These are phyloP conservation scores for Tulasnella sp. DNA, from an alignment of 768 basidiomycete genomes.

Conservation along the genomic window DNA sequence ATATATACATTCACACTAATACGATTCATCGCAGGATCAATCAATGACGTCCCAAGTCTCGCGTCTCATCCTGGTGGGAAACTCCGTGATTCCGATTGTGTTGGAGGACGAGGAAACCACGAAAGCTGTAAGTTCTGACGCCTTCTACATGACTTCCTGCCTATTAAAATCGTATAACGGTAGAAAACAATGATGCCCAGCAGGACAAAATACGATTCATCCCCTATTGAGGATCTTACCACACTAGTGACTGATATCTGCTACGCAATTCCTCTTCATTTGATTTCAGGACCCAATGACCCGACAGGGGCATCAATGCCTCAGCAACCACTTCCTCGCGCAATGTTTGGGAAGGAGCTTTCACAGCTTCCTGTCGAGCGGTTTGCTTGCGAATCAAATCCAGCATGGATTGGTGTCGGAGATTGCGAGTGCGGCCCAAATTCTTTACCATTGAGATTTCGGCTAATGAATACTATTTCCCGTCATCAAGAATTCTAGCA, in stretches of 20 bases:
- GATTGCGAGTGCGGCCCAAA: constrained; percentile 31
- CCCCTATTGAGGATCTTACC: constrained; percentile 32
- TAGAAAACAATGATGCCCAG: constrained; percentile 25
- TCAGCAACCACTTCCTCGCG: constrained; percentile 83
- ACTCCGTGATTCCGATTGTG: constrained; percentile 47
- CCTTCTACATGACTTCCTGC: neutral
- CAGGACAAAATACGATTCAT: constrained; percentile 17
- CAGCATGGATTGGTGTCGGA: constrained; percentile 62
- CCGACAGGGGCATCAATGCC: constrained; percentile 83
- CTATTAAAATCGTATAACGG: neutral
- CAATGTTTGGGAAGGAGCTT: constrained; percentile 59
- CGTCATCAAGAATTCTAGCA: constrained; percentile 46
- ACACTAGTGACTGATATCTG: constrained; percentile 61
- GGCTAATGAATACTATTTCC: neutral
- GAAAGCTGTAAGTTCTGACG: constrained; percentile 16
- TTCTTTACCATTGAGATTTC: neutral
- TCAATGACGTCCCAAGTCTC: constrained; percentile 57
- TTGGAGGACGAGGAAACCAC: constrained; percentile 26
- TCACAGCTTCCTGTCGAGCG: constrained; percentile 41
- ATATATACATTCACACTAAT: neutral
- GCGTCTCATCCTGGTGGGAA: constrained; percentile 78
- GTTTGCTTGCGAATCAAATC: constrained; percentile 78
- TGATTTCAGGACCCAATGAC: constrained; percentile 79
- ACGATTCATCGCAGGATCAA: constrained; percentile 35
- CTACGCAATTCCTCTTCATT: constrained; percentile 66